Base-by-base conservation (phyloP, 306 rosid genomes). In the Vicia villosa region DNA sequence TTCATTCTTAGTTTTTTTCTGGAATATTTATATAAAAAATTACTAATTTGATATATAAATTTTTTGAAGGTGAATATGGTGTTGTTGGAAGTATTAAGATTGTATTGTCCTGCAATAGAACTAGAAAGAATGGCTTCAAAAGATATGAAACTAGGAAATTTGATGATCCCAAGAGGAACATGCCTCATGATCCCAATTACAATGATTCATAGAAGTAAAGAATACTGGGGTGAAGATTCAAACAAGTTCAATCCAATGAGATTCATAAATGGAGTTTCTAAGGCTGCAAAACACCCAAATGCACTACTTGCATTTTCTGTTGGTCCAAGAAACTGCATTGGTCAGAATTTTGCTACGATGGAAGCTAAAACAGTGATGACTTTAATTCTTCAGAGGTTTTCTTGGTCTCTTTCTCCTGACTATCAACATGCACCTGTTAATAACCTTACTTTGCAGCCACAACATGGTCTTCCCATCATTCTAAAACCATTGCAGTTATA, bases 241-340 rank as follows among this genome's bases (percentile, higher is more conserved):
- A 63, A 80, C 7, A 74, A 83, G 37, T 83, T 83, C 81, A 83
- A 83, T 36, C 87, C 85, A 13, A 14, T 64, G 52, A 64, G 87
- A 46, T 83, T 83, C 69, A 34, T 63, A 10, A 69, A 79, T 20
- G 87, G 84, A 41, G 56, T 74, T 40, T 60, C 76, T 4, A 77
- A 74, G 30, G 85, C 79, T 13, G 76, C 85, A 28, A 80, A 66
- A 8, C 75, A 78, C 43, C 80, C 79, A 55, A 46, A 68, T 74
- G 74, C 81, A 4, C 51, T 69, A 6, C 64, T 77, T 28, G 70
- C 87, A 6, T 83, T 79, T 57, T 66, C 67, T 0, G 11, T 49
- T 12, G 84, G 86, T 60, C 77, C 81, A 58, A 72, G 86, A 55
- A 40, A 52, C 19, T 83, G 86, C 69, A 76, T 83, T 17, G 87